These are phyloP conservation scores for Rhytidhysteron rufulum DNA, from an alignment of 2,329 filamentous ascomycete species.

Conservation along the genomic window DNA sequence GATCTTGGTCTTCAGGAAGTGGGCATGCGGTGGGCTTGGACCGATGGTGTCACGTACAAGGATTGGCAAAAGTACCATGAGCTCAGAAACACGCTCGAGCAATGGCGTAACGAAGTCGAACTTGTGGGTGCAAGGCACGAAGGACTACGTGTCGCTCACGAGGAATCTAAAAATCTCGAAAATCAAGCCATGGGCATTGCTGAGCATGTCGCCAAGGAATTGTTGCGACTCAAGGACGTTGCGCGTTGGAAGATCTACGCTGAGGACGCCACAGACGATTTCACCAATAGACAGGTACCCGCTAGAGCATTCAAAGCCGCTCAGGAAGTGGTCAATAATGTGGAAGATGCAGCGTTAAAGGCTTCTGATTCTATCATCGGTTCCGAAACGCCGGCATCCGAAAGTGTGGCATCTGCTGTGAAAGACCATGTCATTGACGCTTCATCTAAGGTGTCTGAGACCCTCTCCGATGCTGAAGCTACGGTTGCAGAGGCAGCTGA, in stretches of 20 bases:
- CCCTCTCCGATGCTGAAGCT: conserved; percentile 15
- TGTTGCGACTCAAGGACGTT: conserved; percentile 76
- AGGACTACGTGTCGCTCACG: conserved; percentile 64
- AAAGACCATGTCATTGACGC: conserved; percentile 6
- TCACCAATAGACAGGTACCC: conserved; percentile 64
- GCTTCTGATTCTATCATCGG: conserved; percentile 33
- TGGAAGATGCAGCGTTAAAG: conserved; percentile 34
- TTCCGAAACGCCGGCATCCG: conserved; percentile 25
- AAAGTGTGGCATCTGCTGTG: conserved; percentile 32
- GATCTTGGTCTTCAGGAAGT: conserved; percentile 86
- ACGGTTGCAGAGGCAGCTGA: conserved; percentile 15
- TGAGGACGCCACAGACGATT: conserved; percentile 72
- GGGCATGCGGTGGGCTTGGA: conserved; percentile 91
- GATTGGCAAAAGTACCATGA: conserved; percentile 96
- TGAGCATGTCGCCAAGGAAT: conserved; percentile 72
- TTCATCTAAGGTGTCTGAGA: conserved; percentile 19
- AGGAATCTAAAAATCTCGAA: conserved; percentile 66
- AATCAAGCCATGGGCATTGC: conserved; percentile 77
- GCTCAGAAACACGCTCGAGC: conserved; percentile 74
- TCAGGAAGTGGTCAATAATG: conserved; percentile 38
- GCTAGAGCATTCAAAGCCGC: conserved; percentile 49
- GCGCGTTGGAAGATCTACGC: conserved; percentile 78
- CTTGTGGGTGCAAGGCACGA: conserved; percentile 71
- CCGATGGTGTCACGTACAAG: conserved; percentile 91
- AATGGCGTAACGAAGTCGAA: conserved; percentile 81